Evolutionary conservation across 2,329 filamentous ascomycete species (phyloP), one percentile per base, ranked within the genome.

Genomic region (Talaromyces funiculosus): DNA sequence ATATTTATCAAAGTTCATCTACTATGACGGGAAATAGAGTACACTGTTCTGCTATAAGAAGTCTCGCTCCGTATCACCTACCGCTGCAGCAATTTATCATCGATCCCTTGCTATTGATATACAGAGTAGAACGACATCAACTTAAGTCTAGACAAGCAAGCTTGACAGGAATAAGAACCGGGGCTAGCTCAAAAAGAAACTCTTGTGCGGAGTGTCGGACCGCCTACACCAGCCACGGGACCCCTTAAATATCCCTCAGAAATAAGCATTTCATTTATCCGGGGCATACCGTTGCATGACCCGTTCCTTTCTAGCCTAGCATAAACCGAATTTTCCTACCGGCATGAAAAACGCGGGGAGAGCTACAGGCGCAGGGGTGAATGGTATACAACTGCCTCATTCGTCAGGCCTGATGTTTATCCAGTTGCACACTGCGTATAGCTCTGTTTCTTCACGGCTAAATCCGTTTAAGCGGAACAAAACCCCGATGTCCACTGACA

Each of bases 321-420:
- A 24, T 35, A 22, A 18, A 18, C 51, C 22, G 18, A 53, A 3
- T 38, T 9, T 9, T 35, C 37, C 42, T 57, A 38, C 55, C 55
- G 42, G 42, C 55, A 49, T 57, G 40, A 49, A 24, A 49, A 57
- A 35, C 9, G 33, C 33, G 51, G 51, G 51, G 51, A 54, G 33
- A 54, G 37, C 49, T n/a, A 35, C 49, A 53, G 49, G 49, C n/a
- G n/a, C 20, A 24, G 18, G 29, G 33, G 24, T 26, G 16, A 29
- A 18, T 54, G n/a, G 29, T 22, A 33, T 22, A 51, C 3, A 22
- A 14, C 16, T 51, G 29, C 18, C 10, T 49, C 42, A 29, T 49
- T 57, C 29, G 53, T 33, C 53, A 33, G 18, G 12, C n/a, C 3
- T 12, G n/a, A 33, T 16, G 3, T 20, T 20, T 24, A 20, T 45